Conservation (phyloP, 768 basidiomycete genomes). For the Suillus brevipes region DNA sequence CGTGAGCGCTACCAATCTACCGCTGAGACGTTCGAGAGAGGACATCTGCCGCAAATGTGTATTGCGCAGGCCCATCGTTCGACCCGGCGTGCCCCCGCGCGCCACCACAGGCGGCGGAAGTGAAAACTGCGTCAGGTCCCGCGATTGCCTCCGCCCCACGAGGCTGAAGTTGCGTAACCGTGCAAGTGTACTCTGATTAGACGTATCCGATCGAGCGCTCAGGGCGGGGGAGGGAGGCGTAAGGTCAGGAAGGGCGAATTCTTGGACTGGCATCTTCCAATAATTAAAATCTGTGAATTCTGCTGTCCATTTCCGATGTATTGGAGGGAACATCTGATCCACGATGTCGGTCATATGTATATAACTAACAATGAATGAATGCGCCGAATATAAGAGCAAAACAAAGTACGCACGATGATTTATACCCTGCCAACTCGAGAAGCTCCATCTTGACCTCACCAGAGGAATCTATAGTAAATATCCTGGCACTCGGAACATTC, state of each 20-base stretch:
- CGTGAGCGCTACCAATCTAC: slow-evolving; percentile 51
- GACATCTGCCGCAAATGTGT: slow-evolving; percentile 68
- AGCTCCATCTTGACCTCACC: slow-evolving; percentile 98
- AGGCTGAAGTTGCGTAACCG: slow-evolving; percentile 79
- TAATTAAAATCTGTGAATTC: slow-evolving; percentile 98
- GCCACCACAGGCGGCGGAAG: slow-evolving; percentile 34
- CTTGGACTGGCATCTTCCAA: slow-evolving; percentile 83
- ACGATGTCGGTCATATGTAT: slow-evolving; percentile 99
- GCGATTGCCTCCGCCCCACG: slow-evolving; percentile 48
- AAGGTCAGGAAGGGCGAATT: slow-evolving; percentile 77
- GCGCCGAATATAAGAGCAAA: background rate
- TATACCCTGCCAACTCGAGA: slow-evolving; percentile 94
- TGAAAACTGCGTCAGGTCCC: slow-evolving; percentile 25
- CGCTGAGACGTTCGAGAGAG: slow-evolving; percentile 72
- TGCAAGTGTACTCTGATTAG: slow-evolving; percentile 68
- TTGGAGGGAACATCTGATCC: slow-evolving; percentile 98
- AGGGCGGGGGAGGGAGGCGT: slow-evolving; percentile 90
- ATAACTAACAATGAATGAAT: slow-evolving; percentile 53
- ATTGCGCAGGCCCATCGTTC: slow-evolving; percentile 33
- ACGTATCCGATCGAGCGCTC: slow-evolving; percentile 89
- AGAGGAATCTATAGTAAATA: slow-evolving; percentile 94
- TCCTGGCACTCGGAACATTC: slow-evolving; percentile 88
- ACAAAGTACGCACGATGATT: slow-evolving; percentile 71
- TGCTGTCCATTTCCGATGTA: slow-evolving; percentile 82
- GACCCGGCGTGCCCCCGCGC: slow-evolving; percentile 15